Evolutionary conservation across 23 red algal genomes (phyloP), one percentile per base, ranked within the genome.

Genomic region (Gracilariopsis chorda): DNA sequence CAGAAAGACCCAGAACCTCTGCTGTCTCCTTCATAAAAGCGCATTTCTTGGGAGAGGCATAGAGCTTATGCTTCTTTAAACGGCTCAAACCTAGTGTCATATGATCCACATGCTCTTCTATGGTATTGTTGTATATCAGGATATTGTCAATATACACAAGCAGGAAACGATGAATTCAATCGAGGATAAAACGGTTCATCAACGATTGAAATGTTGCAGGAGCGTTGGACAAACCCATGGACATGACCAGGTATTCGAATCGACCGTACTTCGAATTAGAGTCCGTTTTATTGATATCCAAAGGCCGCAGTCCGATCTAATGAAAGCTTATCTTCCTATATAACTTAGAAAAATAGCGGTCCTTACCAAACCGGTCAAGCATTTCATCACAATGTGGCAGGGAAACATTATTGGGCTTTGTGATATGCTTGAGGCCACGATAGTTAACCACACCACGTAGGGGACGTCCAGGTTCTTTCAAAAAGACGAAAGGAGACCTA

Each of bases 181-280:
- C 81, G 13, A 34, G 36, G 21, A 85, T 42, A 2, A 85, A 41
- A 23, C 48, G 19, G 56, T 85, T 70, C 61, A 69, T 85, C 4
- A 85, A n/a, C 7, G 51, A 14, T 41, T 63, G 28, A 28, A 86
- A 86, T 8, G 19, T 86, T 30, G 35, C 81, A 2, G 81, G 81
- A 8, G 56, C 60, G 7, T 86, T 86, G 40, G 49, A 43, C 7
- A 86, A 10, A 16, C 56, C 81, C 29, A 86, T 63, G 0, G 81
- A 59, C 41, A 70, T 20, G 25, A 86, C 59, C 8, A 68, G 53
- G 28, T 48, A 71, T 43, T 49, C 57, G n/a, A 52, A 86, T 23
- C 53, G 81, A 29, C 39, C 57, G 29, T 86, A 63, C 14, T 1
- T 48, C 2, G 58, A 46, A 7, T 60, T 86, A 0, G 6, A 48